Evolutionary conservation across 2,329 filamentous ascomycete genomes (phyloP), one percentile per base, ranked within the genome.

Genomic region (Verticillium dahliae): DNA sequence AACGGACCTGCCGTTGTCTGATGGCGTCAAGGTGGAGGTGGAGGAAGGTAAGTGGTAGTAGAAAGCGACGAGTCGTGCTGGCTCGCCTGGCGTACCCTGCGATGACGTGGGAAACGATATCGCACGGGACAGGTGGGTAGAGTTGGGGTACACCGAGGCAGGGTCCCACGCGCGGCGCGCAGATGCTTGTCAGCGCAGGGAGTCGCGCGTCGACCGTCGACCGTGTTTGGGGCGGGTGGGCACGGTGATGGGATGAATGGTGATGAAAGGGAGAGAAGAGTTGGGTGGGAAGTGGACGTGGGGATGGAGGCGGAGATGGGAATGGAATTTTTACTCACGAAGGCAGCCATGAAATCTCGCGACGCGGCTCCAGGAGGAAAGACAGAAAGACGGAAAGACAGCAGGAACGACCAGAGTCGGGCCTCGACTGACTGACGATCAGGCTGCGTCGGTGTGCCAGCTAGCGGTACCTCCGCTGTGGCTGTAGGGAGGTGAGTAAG

Each of bases 341-440:
- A 68, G 63, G 67, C 67, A 68, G 67, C 67, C 67, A 69, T 69
- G 59, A 67, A 31, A 68, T 52, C n/a, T 52, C 45, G 18, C 45
- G 45, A 52, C 45, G n/a, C 22, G 45, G 60, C 11, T 54, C 50
- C 10, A 15, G 15, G 6, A 10, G 50, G n/a, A 14, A n/a, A 27
- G 14, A 4, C 39, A 18, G 7, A 18, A 9, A n/a, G 35, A 54
- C 34, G 22, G 39, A 22, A 45, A 9, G 14, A 45, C 39, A n/a
- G 35, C 37, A 52, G 27, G 39, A 45, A 45, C 3, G 14, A 45
- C 39, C 39, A 6, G 9, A 18, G 15, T n/a, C 39, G 15, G 39
- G 39, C 39, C 9, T 45, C 39, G 15, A 45, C 14, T 45, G 39
- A 9, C 14, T 45, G 39, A 18, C 14, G 18, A 52, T 52, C 45